Percentiles rank a stretch among this genome's conserved stretches.
Evolutionary conservation across 1,284 basidiomycete genomes (phyloP).

Genomic region (Nidula niveotomentosa): DNA sequence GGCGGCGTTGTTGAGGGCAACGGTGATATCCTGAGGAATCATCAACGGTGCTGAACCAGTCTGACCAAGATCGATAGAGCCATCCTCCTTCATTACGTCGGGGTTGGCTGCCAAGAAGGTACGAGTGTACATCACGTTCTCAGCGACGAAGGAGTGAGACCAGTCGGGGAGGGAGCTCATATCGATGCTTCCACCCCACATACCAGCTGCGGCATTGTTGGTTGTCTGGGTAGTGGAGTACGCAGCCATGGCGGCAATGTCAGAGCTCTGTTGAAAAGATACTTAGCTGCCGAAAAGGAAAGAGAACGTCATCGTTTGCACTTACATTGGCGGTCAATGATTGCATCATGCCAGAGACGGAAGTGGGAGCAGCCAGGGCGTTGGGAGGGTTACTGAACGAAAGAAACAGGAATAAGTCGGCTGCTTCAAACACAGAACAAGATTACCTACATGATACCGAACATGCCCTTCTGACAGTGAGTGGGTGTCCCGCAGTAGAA

Average conservation of each 20-base stretch:
- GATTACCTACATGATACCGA: slow-evolving; percentile 60
- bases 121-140: slow-evolving; percentile 65
- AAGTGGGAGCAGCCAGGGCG: slow-evolving; percentile 37
- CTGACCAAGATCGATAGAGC: slow-evolving; percentile 49
- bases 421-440: not conserved
- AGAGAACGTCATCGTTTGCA: slow-evolving; percentile 6
- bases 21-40: slow-evolving; percentile 56
- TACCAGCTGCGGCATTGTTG: slow-evolving; percentile 46
- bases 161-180: slow-evolving; percentile 52
- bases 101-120: slow-evolving; percentile 62
- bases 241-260: slow-evolving; percentile 53
- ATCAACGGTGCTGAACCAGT: slow-evolving; percentile 45
- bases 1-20: slow-evolving; percentile 34
- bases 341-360: slow-evolving; percentile 52
- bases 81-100: slow-evolving; percentile 50
- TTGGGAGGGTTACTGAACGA: slow-evolving; percentile 55
- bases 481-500: slow-evolving; percentile 68
- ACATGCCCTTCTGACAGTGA: slow-evolving; percentile 81
- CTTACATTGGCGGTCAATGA: slow-evolving; percentile 45
- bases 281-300: not conserved
- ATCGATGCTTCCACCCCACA: slow-evolving; percentile 66
- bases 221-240: slow-evolving; percentile 48
- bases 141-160: slow-evolving; percentile 45
- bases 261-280: slow-evolving; percentile 37
- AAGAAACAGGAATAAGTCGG: slow-evolving; percentile 6